Evolutionary conservation across 1,284 basidiomycete genomes (phyloP).

Genomic region (Laetiporus sulphureus): DNA sequence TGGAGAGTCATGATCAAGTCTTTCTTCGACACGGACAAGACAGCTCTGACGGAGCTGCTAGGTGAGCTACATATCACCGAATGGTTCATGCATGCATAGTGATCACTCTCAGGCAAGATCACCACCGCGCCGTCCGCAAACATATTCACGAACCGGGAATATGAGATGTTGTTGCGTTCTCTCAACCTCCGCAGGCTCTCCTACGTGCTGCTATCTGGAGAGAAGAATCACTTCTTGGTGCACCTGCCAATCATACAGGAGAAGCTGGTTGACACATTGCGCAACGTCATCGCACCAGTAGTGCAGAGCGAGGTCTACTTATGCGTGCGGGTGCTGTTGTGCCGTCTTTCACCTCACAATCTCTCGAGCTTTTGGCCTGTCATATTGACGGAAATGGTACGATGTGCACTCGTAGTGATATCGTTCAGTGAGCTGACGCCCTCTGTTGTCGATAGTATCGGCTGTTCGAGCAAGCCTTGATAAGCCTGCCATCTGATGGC

Average conservation of each 20-base stretch:
- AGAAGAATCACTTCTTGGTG: conserved; percentile 85
- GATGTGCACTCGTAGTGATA: conserved; percentile 16
- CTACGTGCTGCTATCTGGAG: conserved; percentile 78
- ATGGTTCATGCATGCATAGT: background rate
- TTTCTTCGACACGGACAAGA: conserved; percentile 83
- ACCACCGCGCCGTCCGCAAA: conserved; percentile 87
- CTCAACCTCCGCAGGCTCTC: conserved; percentile 86
- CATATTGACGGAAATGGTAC: conserved; percentile 84
- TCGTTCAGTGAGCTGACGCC: conserved; percentile 10
- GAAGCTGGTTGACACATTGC: conserved; percentile 90
- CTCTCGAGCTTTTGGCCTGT: conserved; percentile 97
- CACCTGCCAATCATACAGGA: conserved; percentile 94
- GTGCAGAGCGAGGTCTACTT: conserved; percentile 95
- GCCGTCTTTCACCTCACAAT: conserved; percentile 89
- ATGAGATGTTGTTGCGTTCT: conserved; percentile 87
- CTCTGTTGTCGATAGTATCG: no score
- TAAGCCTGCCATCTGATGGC: conserved; percentile 62
- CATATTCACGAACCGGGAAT: conserved; percentile 94
- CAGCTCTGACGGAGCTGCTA: conserved; percentile 79
- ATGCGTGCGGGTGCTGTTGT: conserved; percentile 87
- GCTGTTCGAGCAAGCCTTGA: conserved; percentile 63
- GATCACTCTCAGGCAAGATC: conserved; percentile 56
- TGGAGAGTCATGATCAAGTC: conserved; percentile 82
- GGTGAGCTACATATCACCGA: conserved; percentile 36
- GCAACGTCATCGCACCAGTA: conserved; percentile 74